Base-by-base conservation (phyloP, 768 basidiomycete genomes). In the Nidularia pulvinata region DNA sequence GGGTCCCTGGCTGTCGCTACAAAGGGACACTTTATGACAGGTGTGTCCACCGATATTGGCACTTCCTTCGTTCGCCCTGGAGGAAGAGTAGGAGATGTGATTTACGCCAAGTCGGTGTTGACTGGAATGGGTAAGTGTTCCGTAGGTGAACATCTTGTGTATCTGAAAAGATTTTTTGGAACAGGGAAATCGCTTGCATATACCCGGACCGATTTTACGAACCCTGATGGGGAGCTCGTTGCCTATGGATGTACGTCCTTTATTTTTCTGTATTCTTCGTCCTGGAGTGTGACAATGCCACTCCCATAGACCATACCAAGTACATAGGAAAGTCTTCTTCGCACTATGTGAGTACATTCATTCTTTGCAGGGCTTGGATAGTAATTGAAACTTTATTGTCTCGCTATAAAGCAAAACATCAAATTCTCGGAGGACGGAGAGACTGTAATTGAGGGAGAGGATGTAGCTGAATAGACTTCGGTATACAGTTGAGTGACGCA, bases 11-110 rank as follows among this genome's bases (percentile, higher is more conserved):
- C 88, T n/a, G 82, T 94, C 25, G 88, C 91, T 1, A 81, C 85
- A 11, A 86, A 85, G 57, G 92, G 92, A 2, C 86, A 91, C 7
- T 94, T 73, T 61, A 91, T 92, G 91, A 93, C 92, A 0, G 91
- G 92, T 13, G 91, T 93, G 7, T 91, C 89, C 2, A 91, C 90
- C 3, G 91, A 93, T 64, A 83, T 94, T 57, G 85, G 77, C 22
- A 81, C 91, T 0, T 88, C 88, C 1, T 93, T 93, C 57, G 82
- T 93, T 53, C 83, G 84, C 34, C 89, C 89, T 16, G 88, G 81
- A 5, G 92, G 92, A n/a, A 78, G 74, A 51, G 71, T 75, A 0
- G 92, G 91, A 9, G 89, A 93, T 55, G 69, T 78, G 10, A 65
- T 94, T 11, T 77, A 80, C 51, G 83, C 83, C 3, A 88, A 78